Evolutionary conservation across 257 asterid genomes (phyloP).

Genomic region (Nyctanthes arbortristis): DNA sequence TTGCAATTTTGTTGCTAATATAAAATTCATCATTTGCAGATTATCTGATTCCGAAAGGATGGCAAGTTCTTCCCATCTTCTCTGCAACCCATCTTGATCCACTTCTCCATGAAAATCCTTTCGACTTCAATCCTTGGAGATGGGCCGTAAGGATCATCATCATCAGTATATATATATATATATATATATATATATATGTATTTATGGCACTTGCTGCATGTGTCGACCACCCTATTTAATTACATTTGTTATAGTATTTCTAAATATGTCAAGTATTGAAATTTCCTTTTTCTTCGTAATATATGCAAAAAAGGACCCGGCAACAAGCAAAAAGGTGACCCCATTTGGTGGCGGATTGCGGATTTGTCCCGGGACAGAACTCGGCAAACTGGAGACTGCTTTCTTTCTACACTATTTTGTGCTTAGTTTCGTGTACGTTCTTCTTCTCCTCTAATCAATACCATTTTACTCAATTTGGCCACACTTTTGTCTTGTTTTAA

Average conservation of each 20-base stretch:
- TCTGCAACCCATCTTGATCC: conserved; percentile 73
- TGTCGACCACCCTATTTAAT: neutral
- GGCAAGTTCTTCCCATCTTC: conserved; percentile 79
- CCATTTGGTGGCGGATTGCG: conserved; percentile 79
- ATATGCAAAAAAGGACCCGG: conserved; percentile 40
- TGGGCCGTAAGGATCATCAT: conserved; percentile 75
- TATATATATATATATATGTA: neutral
- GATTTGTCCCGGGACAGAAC: conserved; percentile 78
- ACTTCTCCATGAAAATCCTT: conserved; percentile 52
- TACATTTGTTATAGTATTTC: neutral
- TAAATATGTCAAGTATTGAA: too few species aligned
- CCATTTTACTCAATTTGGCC: neutral
- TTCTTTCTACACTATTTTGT: conserved; percentile 79
- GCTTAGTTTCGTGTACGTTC: conserved; percentile 54
- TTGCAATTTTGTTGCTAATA: neutral
- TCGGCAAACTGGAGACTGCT: conserved; percentile 69
- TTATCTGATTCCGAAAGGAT: conserved; percentile 62
- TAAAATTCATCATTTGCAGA: conserved; percentile 51
- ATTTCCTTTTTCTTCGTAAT: too few species aligned
- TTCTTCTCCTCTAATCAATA: neutral
- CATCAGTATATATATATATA: too few species aligned
- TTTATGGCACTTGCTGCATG: neutral
- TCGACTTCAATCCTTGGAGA: conserved; percentile 69
- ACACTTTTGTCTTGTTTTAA: too few species aligned
- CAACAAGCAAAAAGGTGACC: conserved; percentile 46